Evolutionary conservation across 192 early-diverging fungal species (phyloP).

Genomic region (Linnemannia hyalina): DNA sequence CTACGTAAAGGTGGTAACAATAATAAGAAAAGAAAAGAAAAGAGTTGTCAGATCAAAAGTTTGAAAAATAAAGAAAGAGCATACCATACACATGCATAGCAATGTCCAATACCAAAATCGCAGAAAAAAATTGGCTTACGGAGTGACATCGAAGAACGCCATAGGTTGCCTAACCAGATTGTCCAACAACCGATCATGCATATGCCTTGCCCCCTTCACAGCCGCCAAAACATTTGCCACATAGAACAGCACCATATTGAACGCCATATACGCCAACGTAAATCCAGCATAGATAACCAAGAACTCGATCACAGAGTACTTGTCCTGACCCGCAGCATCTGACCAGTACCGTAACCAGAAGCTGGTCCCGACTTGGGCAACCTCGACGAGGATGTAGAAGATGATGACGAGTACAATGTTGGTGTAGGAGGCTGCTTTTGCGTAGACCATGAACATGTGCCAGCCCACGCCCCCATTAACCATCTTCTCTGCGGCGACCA

Average conservation of each 20-base stretch:
- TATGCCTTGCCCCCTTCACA: constrained; percentile 41
- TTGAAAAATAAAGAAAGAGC: constrained; percentile 13
- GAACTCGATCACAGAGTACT: constrained; percentile 31
- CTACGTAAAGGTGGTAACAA: constrained; percentile 48
- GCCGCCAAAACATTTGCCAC: constrained; percentile 32
- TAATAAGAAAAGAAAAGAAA: background rate
- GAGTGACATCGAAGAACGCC: constrained; percentile 44
- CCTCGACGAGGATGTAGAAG: constrained; percentile 29
- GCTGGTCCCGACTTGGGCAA: constrained; percentile 26
- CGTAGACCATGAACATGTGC: constrained; percentile 82
- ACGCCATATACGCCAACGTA: constrained; percentile 27
- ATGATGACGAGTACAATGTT: constrained; percentile 54
- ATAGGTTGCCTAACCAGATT: constrained; percentile 39
- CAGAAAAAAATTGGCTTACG: constrained; percentile 32
- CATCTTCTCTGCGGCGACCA: constrained; percentile 85
- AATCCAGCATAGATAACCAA: constrained; percentile 28
- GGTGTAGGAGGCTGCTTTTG: constrained; percentile 60
- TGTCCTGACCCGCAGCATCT: constrained; percentile 21
- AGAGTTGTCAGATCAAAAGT: background rate
- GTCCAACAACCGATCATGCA: constrained; percentile 53
- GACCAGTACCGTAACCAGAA: constrained; percentile 38
- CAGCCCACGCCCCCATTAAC: constrained; percentile 83
- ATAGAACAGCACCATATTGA: constrained; percentile 41
- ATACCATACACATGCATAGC: background rate
- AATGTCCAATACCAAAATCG: background rate